These are phyloP conservation scores for Collybiopsis confluens DNA, from an alignment of 768 basidiomycete species.

Conservation along the genomic window DNA sequence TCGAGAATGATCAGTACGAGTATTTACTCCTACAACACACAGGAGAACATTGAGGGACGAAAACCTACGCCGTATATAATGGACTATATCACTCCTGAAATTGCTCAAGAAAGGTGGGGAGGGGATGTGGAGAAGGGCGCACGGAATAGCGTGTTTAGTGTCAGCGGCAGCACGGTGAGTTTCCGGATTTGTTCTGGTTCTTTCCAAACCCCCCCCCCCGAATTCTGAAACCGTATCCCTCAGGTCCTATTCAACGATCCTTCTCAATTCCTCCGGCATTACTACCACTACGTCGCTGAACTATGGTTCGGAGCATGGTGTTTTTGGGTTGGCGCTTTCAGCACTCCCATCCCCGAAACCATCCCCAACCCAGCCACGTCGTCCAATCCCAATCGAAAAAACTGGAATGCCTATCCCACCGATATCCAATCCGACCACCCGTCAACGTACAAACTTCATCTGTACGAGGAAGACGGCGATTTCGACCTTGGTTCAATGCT, in stretches of 20 bases:
- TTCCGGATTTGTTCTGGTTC: not conserved
- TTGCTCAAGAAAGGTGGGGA: slow-evolving; percentile 65
- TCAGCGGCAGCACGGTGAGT: slow-evolving; percentile 72
- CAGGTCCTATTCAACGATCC: slow-evolving; percentile 68
- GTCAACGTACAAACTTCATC: slow-evolving; percentile 4
- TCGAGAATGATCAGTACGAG: slow-evolving; percentile 68
- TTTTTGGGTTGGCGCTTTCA: slow-evolving; percentile 59
- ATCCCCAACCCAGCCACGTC: slow-evolving; percentile 17
- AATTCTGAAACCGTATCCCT: not conserved
- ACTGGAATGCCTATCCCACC: slow-evolving; percentile 6
- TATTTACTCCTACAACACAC: slow-evolving; percentile 49
- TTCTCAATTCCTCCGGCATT: slow-evolving; percentile 74
- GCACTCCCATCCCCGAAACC: not conserved
- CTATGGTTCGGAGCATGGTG: slow-evolving; percentile 73
- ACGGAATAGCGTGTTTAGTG: slow-evolving; percentile 54
- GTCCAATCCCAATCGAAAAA: slow-evolving; percentile 3
- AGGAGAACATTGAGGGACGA: slow-evolving; percentile 61
- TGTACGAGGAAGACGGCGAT: slow-evolving; percentile 7
- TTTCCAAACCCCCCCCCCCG: not conserved
- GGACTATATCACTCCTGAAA: slow-evolving; percentile 51
- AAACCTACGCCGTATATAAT: slow-evolving; percentile 66
- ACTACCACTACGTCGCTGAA: slow-evolving; percentile 86
- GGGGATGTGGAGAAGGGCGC: slow-evolving; percentile 22
- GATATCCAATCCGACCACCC: not conserved
- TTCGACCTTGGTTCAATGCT: slow-evolving; percentile 2